Conservation (phyloP, 1,139 yeast genomes). For the Komagataea norvegica region DNA sequence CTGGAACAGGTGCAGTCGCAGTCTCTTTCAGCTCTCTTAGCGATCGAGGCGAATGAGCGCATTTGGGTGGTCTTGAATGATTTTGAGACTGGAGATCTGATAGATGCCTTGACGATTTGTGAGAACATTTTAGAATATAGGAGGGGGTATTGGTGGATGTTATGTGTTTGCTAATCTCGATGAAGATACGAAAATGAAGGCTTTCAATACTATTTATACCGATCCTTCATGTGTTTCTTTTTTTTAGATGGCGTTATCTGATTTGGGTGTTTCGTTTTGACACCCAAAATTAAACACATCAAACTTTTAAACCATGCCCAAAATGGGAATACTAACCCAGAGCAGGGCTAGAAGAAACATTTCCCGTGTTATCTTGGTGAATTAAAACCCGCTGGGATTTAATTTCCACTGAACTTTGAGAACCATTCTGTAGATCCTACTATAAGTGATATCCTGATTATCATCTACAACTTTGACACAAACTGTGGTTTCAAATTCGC, state of each 20-base stretch:
- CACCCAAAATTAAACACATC: not conserved
- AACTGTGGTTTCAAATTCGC: no score
- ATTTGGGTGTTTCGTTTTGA: not conserved
- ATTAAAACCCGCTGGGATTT: no score
- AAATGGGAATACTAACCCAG: not conserved
- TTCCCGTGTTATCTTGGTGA: no score
- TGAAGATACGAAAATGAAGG: no score
- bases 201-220: conserved; percentile 1
- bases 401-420: no score
- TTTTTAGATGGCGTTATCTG: conserved; percentile 3
- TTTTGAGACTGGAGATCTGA: conserved; percentile 11
- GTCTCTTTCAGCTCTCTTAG: conserved; percentile 21
- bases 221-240: conserved; percentile 2
- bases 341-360: no score
- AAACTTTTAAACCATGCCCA: not conserved
- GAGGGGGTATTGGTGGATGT: not conserved
- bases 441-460: no score
- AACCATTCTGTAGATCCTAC: no score
- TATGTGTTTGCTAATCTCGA: not conserved
- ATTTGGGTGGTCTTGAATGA: conserved; percentile 4
- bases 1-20: conserved; percentile 26
- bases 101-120: conserved; percentile 16
- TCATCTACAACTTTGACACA: not conserved
- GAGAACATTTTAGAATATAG: conserved; percentile 13
- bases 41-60: conserved; percentile 11